Conservation (phyloP, 225 moss, liverwort and hornwort species). For the Polytrichum formosum region DNA sequence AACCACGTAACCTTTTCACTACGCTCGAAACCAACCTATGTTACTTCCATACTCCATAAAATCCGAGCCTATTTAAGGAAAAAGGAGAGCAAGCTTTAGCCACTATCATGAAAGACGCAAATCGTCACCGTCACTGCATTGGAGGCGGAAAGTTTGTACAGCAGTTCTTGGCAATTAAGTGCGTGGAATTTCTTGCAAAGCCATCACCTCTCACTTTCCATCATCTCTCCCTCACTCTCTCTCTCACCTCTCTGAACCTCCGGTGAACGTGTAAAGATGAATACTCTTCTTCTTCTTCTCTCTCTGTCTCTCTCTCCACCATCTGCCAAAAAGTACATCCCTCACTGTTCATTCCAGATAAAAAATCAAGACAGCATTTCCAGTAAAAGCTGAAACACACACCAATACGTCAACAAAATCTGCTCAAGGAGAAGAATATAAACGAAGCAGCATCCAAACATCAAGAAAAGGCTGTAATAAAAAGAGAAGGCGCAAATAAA, state of each 20-base stretch:
- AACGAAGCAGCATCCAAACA: neutral
- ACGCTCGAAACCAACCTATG: too few species aligned
- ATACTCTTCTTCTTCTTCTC: slow-evolving; percentile 6
- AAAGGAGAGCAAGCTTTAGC: neutral
- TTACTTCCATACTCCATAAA: too few species aligned
- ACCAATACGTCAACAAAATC: too few species aligned
- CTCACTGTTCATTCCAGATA: slow-evolving; percentile 8
- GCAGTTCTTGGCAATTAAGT: slow-evolving; percentile 17
- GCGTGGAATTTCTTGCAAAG: slow-evolving; percentile 6
- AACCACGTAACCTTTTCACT: too few species aligned
- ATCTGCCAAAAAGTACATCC: slow-evolving; percentile 8
- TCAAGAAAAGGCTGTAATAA: slow-evolving; percentile 5
- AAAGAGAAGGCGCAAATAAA: neutral
- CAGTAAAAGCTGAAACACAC: neutral
- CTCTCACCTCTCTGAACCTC: slow-evolving; percentile 11
- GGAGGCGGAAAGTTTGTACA: neutral
- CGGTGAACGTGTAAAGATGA: slow-evolving; percentile 7
- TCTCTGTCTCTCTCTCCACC: slow-evolving; percentile 10
- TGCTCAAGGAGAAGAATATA: neutral
- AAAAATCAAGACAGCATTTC: neutral
- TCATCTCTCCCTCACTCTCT: neutral
- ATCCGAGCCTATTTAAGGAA: neutral
- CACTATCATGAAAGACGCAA: slow-evolving; percentile 1
- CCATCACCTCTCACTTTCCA: neutral
- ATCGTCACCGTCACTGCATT: too few species aligned